Conservation (phyloP, 1,139 yeast genomes). For the Candida smagusa region DNA sequence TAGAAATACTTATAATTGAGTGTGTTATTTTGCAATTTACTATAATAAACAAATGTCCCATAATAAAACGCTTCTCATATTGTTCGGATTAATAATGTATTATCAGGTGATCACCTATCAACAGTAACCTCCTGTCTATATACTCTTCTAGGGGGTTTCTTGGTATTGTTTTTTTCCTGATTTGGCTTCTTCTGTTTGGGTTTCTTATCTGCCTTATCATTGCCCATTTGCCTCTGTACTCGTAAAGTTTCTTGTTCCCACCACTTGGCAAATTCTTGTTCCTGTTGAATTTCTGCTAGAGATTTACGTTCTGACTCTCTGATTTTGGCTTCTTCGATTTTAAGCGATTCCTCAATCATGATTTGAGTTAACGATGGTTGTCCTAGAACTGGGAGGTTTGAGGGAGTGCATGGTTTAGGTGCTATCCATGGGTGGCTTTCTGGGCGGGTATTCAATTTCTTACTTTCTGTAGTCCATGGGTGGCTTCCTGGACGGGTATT, state of each 20-base stretch:
- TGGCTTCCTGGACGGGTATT: too few relatives aligned
- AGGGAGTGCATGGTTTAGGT: too few relatives aligned
- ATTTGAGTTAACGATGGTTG: slow-evolving; percentile 33
- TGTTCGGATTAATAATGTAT: too few relatives aligned
- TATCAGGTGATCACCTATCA: too few relatives aligned
- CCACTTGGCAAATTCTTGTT: slow-evolving; percentile 79
- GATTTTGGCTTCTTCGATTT: slow-evolving; percentile 32
- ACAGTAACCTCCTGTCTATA: slow-evolving; percentile 1
- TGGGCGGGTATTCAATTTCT: too few relatives aligned
- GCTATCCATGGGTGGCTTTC: too few relatives aligned
- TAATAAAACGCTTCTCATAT: too few relatives aligned
- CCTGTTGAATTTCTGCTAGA: slow-evolving; percentile 69
- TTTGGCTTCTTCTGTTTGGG: slow-evolving; percentile 1
- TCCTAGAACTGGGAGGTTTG: background rate
- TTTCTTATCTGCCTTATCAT: slow-evolving; percentile 3
- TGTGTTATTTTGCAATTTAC: too few relatives aligned
- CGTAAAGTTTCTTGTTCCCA: slow-evolving; percentile 70
- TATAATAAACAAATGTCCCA: too few relatives aligned
- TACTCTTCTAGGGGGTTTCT: slow-evolving; percentile 1
- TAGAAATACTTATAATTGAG: too few relatives aligned
- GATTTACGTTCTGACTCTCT: slow-evolving; percentile 36
- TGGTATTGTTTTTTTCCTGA: slow-evolving; percentile 2
- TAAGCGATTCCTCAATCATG: slow-evolving; percentile 49
- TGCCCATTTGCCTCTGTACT: slow-evolving; percentile 50
- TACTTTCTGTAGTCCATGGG: too few relatives aligned